A percentile compares a stretch with the other conserved stretches of the same genome.
Evolutionary conservation across 164 flowering plant genomes (phyloP).

Genomic region (Vitis rupestris): DNA sequence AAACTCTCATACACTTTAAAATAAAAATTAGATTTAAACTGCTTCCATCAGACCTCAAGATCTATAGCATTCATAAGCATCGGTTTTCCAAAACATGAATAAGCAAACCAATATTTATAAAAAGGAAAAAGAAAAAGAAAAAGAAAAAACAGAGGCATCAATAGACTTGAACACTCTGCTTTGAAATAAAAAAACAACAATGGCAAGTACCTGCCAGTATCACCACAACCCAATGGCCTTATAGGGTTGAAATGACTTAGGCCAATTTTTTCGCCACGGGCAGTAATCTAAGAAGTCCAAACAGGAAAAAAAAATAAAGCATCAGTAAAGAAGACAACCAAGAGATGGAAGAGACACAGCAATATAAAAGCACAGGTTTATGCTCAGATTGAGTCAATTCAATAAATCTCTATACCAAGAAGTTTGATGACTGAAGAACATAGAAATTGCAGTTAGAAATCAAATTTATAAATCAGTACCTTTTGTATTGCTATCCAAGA

Average conservation of each 20-base stretch:
- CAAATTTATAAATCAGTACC: conserved; percentile 34
- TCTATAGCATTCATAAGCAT: too few species aligned
- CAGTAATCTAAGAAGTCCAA: conserved; percentile 49
- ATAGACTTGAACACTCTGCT: neutral
- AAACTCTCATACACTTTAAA: neutral
- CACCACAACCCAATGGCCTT: conserved; percentile 95
- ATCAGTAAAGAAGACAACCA: neutral
- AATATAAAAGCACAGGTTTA: neutral
- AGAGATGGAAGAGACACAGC: neutral
- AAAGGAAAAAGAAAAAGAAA: too few species aligned
- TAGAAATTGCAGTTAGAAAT: neutral
- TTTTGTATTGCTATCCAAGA: conserved; percentile 86
- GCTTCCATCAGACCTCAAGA: neutral
- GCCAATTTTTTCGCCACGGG: conserved; percentile 62
- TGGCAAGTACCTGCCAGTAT: conserved; percentile 80
- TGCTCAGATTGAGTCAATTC: neutral
- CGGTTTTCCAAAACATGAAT: too few species aligned
- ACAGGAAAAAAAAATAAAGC: conserved; percentile 3
- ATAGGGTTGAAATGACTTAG: conserved; percentile 88
- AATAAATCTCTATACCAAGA: neutral
- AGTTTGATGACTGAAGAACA: neutral
- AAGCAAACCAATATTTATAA: too few species aligned
- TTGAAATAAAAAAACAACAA: neutral
- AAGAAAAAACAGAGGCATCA: too few species aligned
- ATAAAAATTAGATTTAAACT: neutral